Conservation (phyloP, 2,329 filamentous ascomycete species). For the Podosphaera fusca region DNA sequence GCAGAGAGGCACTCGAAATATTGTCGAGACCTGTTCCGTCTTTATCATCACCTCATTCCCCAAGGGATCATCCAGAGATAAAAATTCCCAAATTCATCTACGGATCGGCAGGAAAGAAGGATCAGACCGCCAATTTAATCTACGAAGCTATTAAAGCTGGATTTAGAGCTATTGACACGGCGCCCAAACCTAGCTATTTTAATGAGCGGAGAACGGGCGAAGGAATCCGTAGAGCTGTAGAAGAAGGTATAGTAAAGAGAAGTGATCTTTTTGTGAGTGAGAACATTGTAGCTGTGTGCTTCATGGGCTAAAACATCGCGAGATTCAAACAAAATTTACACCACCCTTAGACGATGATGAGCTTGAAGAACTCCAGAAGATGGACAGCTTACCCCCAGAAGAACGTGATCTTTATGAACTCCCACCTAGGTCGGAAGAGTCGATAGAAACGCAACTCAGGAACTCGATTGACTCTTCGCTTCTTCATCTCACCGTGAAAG, state of each 20-base stretch:
- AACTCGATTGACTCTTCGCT: constrained; percentile 46
- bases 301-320: background rate
- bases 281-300: background rate
- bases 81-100: constrained; percentile 38
- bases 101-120: constrained; percentile 72
- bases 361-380: too few species aligned
- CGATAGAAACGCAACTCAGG: constrained; percentile 40
- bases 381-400: constrained; percentile 5
- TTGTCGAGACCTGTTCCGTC: background rate
- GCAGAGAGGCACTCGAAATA: background rate
- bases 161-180: constrained; percentile 55
- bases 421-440: constrained; percentile 36
- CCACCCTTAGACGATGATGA: constrained; percentile 18
- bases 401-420: constrained; percentile 37
- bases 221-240: constrained; percentile 38
- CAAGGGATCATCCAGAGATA: constrained; percentile 3
- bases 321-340: constrained; percentile 73
- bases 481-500: constrained; percentile 19
- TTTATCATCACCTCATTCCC: background rate
- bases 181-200: constrained; percentile 59
- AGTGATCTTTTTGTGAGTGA: constrained; percentile 37
- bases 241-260: constrained; percentile 31
- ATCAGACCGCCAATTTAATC: constrained; percentile 41
- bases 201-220: constrained; percentile 46
- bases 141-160: constrained; percentile 42